Evolutionary conservation across 192 early-diverging fungal species (phyloP).

Genomic region (Umbelopsis sp.): DNA sequence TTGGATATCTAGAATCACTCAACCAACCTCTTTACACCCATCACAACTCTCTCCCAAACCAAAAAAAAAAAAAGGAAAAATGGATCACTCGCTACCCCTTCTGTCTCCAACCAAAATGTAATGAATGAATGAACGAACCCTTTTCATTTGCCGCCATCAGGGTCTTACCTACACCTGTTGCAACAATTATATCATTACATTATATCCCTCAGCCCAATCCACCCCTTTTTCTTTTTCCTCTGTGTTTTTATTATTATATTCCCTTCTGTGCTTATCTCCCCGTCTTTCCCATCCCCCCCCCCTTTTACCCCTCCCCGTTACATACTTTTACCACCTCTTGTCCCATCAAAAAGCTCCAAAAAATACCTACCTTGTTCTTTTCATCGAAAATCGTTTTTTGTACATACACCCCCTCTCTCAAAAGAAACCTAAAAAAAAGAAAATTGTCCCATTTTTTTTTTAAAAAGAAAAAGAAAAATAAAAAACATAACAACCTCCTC

Average conservation of each 20-base stretch:
- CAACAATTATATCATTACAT: too few species aligned
- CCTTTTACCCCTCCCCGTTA: not conserved
- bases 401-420: not conserved
- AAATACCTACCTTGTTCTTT: not conserved
- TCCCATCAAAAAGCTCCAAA: not conserved
- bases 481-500: not conserved
- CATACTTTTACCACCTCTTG: too few species aligned
- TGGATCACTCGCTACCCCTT: too few species aligned
- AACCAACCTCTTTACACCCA: not conserved
- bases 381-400: conserved; percentile 4
- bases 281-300: not conserved
- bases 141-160: too few species aligned
- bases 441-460: not conserved
- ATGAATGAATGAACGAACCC: too few species aligned
- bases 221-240: not conserved
- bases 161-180: too few species aligned
- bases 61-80: not conserved
- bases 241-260: not conserved
- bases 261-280: conserved; percentile 10
- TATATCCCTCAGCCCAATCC: not conserved
- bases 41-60: not conserved
- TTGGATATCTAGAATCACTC: conserved; percentile 5
- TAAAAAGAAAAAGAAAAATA: not conserved
- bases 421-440: not conserved
- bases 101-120: too few species aligned